Base-by-base conservation (phyloP, 1,284 basidiomycete species). In the Hypsizygus ulmarius region DNA sequence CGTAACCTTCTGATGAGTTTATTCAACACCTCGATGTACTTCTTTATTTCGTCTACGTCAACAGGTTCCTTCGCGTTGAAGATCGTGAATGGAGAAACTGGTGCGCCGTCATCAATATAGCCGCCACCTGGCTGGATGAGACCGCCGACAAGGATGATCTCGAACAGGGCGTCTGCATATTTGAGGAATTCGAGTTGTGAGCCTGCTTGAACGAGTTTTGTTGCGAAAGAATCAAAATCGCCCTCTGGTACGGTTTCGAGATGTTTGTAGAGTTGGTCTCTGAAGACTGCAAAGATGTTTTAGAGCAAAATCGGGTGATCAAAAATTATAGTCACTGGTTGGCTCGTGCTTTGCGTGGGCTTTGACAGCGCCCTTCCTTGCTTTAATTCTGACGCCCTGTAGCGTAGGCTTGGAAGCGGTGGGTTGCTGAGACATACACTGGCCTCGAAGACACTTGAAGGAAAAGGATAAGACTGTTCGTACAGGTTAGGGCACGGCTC, bases 111-210 rank as follows among this genome's bases (percentile, higher is more conserved):
- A 55, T 97, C 93, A 69, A 97, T 64, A 71, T 91, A 95, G 61
- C 77, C 84, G 50, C 95, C 95, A 46, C 95, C 95, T 18, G 95
- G 96, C 69, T 97, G 95, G 60, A 98, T 83, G 53, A 98, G 85
- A 33, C 93, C 93, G 44, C 95, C 95, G 63, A 93, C 87, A 61
- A 97, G 81, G 63, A 97, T 81, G 69, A 97, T 82, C 73, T 98
- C 95, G 70, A 97, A 97, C 60, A 98, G 85, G 52, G 87, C 82
- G 62, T 97, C 93, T 69, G 89, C 89, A 86, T 98, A 97, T 74
- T 95, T 96, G 69, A 94, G 82, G 66, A 84, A 88, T 72, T 97
- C 94, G 69, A 97, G 87, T 47, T 90, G 88, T 40, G 87, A 85
- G 49, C 93, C 94, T 53, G 93, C 94, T 71, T 90, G 88, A 58